Evolutionary conservation across 2,329 filamentous ascomycete species (phyloP).

Genomic region (Diaporthe sp.): DNA sequence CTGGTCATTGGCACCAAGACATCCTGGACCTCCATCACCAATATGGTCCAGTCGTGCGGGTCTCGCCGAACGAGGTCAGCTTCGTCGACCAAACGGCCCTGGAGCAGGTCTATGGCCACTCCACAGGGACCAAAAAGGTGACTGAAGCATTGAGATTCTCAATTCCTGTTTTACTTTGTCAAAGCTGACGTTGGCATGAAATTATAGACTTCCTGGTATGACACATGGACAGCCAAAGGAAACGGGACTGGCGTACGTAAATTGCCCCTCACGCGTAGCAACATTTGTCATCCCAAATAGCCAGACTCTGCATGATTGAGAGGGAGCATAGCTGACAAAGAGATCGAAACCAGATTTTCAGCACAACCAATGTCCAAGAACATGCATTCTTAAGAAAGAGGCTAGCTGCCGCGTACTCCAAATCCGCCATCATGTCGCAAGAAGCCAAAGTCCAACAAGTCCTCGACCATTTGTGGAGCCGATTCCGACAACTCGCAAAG

Average conservation of each 20-base stretch:
- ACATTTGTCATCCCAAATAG: no score
- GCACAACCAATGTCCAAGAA: background rate
- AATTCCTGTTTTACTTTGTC: no score
- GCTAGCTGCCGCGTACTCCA: background rate
- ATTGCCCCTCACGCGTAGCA: rapidly evolving
- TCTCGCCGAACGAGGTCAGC: slow-evolving; percentile 1
- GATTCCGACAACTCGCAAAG: background rate
- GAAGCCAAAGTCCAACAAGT: background rate
- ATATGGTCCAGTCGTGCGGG: background rate
- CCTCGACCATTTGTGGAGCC: background rate
- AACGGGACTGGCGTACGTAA: background rate
- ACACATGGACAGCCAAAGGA: background rate
- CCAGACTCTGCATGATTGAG: no score
- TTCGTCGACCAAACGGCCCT: background rate
- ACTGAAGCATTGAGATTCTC: background rate
- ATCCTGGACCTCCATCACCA: background rate
- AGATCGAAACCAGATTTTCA: background rate
- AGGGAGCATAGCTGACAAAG: background rate
- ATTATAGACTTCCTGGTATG: background rate
- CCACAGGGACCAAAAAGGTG: slow-evolving; percentile 48
- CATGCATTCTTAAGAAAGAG: slow-evolving; percentile 2
- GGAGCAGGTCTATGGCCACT: background rate
- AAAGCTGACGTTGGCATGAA: no score
- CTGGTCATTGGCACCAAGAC: background rate
- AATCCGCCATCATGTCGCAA: background rate